Percentiles rank a stretch among this genome's conserved stretches.
phyloP scores from a whole-genome alignment of 192 early-diverging fungal species.

The Pilaira anomala region DNA sequence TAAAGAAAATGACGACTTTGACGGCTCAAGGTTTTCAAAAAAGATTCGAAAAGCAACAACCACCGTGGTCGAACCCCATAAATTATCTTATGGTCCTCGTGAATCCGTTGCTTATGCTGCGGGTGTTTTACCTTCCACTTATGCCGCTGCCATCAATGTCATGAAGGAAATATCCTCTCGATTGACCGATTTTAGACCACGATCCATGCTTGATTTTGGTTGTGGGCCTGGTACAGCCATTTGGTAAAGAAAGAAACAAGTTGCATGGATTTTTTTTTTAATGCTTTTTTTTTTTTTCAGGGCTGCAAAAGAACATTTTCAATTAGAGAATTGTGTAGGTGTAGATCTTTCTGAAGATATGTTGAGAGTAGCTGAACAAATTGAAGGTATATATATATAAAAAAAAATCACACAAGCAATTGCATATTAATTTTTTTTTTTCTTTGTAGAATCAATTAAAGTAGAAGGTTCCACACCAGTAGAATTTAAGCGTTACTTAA shows the following conservation, averaged over 20 bases:
- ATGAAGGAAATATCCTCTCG: constrained; percentile 58
- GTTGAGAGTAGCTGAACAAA: constrained; percentile 62
- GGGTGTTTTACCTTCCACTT: constrained; percentile 56
- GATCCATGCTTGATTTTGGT: constrained; percentile 73
- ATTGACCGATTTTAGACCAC: constrained; percentile 60
- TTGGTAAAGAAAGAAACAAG: constrained; percentile 41
- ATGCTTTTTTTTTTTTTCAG: constrained; percentile 16
- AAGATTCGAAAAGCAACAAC: neutral
- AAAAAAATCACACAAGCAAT: neutral
- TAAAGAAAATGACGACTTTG: neutral
- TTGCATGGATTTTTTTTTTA: neutral
- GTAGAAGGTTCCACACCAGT: constrained; percentile 11
- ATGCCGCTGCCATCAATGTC: constrained; percentile 67
- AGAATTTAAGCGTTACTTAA: constrained; percentile 60
- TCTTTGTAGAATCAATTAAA: constrained; percentile 2
- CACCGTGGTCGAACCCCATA: constrained; percentile 47
- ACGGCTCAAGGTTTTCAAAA: neutral
- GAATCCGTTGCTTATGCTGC: constrained; percentile 76
- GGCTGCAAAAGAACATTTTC: constrained; percentile 64
- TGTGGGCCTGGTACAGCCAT: constrained; percentile 79
- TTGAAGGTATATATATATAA: constrained; percentile 26
- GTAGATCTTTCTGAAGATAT: constrained; percentile 79
- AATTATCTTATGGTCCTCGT: constrained; percentile 63
- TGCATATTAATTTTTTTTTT: neutral
- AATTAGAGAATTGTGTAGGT: constrained; percentile 50